Percentiles rank a stretch among this genome's conserved stretches.
These are phyloP conservation scores for Pugionium cornutum DNA, from an alignment of 345 rosid species.

Conservation along the genomic window DNA sequence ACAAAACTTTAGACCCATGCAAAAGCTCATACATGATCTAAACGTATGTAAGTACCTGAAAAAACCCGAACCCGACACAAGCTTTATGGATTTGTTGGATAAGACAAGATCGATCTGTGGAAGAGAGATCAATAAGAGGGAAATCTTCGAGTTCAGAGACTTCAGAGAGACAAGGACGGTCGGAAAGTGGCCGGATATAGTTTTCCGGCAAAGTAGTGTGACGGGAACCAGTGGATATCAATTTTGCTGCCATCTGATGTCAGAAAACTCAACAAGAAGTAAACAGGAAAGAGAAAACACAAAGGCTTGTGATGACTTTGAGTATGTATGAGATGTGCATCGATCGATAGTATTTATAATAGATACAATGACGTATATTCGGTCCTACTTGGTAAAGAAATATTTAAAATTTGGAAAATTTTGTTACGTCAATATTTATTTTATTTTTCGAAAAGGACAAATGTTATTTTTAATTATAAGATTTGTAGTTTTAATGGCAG, in stretches of 20 bases:
- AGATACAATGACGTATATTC: background rate
- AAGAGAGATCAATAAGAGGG: constrained; percentile 66
- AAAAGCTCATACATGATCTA: background rate
- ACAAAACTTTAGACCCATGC: background rate
- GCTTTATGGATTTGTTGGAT: constrained; percentile 53
- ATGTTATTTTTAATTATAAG: too few relatives aligned
- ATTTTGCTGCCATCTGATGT: constrained; percentile 51
- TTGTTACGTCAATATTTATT: background rate
- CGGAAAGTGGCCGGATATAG: constrained; percentile 66
- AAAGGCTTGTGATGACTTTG: constrained; percentile 9
- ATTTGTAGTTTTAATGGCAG: too few relatives aligned
- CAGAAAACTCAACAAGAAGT: constrained; percentile 15
- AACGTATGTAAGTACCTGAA: constrained; percentile 52
- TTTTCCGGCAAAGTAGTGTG: constrained; percentile 57
- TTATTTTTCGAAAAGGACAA: too few relatives aligned
- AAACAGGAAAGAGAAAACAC: constrained; percentile 20
- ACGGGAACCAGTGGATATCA: constrained; percentile 61
- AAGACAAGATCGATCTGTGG: constrained; percentile 45
- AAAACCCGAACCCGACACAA: constrained; percentile 62
- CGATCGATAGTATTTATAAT: background rate
- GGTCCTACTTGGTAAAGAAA: constrained; percentile 7
- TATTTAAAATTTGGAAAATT: background rate
- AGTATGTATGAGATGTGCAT: constrained; percentile 1
- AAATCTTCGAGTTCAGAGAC: constrained; percentile 54
- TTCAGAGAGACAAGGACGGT: constrained; percentile 67